Evolutionary conservation across 169 alveolate genomes (phyloP), one percentile per base, ranked within the genome.

Genomic region (Cryptosporidium muris): DNA sequence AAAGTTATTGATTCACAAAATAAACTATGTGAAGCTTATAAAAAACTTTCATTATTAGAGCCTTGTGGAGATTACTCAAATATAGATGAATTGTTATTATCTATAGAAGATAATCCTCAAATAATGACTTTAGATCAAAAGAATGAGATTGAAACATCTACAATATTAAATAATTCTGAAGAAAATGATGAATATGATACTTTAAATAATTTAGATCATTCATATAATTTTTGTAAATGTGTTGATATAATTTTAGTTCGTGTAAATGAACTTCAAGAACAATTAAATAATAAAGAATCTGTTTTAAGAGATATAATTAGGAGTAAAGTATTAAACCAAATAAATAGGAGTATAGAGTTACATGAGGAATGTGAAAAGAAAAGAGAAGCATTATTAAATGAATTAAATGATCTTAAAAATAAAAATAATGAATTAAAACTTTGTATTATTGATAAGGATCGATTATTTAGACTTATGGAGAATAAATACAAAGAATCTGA

Each of bases 301-400:
- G 60, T 58, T 47, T 56, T 43, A 2, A 16, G 14, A 8, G 66
- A 40, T 45, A 7, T 74, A 64, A 43, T 74, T 74, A 51, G 60
- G 7, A 74, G 12, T 25, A 63, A 74, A 11, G 2, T 74, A n/a
- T n/a, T 74, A 2, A 58, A 4, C 12, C 25, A 40, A 9, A 60
- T 74, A 8, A 74, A 60, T 14, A 63, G 60, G 53, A 58, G 54
- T 74, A 12, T 74, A 4, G 52, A 49, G 52, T 58, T 14, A 34
- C 66, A 74, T 9, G 60, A 58, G 36, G 48, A 49, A 8, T 60
- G 68, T 38, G 74, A 74, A 25, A 68, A 54, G 5, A 66, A 60
- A n/a, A 38, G 6, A 5, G 37, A 74, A 40, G 16, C 12, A 9
- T 58, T 14, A 4, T 5, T 16, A 3, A 2, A 58, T 5, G 68